Percentiles rank a stretch among this genome's conserved stretches.
Conservation (phyloP, 78 protist species). For the slime mould (Dictyostelium discoideum) region DNA sequence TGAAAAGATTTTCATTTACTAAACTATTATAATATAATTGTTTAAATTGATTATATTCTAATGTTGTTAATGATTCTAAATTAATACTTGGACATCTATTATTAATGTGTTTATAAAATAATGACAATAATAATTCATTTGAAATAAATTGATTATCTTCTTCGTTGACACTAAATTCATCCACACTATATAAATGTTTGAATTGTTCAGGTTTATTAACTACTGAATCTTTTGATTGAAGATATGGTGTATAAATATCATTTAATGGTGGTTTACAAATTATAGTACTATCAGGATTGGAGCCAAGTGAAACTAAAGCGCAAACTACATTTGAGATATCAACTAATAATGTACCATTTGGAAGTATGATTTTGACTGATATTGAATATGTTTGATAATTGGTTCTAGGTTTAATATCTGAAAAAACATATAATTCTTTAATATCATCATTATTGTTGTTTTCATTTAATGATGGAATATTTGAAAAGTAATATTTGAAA, state of each 20-base stretch:
- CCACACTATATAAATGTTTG: neutral
- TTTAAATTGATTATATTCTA: neutral
- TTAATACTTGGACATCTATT: neutral
- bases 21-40: neutral
- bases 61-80: neutral
- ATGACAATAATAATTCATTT: neutral
- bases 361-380: neutral
- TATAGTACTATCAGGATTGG: neutral
- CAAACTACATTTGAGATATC: neutral
- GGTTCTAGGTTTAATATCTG: neutral
- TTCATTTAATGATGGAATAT: neutral
- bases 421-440: neutral
- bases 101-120: neutral
- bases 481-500: constrained; percentile 13
- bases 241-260: neutral
- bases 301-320: neutral
- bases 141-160: neutral
- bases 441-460: neutral
- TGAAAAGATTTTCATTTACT: neutral
- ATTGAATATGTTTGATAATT: neutral
- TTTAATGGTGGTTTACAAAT: neutral
- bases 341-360: neutral
- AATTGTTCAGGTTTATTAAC: neutral
- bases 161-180: neutral
- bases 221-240: constrained; percentile 3